Percentiles rank a stretch among this genome's conserved stretches.
phyloP scores from a whole-genome alignment of 805 yeast genomes.

The Komagataella pseudopastoris region DNA sequence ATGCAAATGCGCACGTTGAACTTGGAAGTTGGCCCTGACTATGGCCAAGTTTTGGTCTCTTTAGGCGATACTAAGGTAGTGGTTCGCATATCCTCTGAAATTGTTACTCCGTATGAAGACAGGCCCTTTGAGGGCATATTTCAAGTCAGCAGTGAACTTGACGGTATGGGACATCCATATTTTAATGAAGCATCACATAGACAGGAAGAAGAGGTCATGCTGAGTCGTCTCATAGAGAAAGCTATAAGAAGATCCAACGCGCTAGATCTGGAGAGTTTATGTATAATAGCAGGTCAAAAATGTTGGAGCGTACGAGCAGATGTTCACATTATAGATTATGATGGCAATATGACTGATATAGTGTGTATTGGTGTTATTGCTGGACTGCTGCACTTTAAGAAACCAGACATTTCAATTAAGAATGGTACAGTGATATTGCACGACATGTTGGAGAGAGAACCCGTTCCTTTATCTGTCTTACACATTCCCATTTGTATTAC shows the following conservation, averaged over 20 bases:
- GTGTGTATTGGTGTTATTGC: slow-evolving; percentile 85
- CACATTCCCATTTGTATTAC: slow-evolving; percentile 88
- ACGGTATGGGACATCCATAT: slow-evolving; percentile 81
- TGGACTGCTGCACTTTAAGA: slow-evolving; percentile 67
- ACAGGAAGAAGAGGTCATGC: slow-evolving; percentile 67
- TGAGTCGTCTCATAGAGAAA: slow-evolving; percentile 77
- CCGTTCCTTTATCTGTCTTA: slow-evolving; percentile 71
- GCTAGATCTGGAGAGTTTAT: slow-evolving; percentile 77
- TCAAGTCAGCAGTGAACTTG: slow-evolving; percentile 69
- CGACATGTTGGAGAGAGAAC: slow-evolving; percentile 66
- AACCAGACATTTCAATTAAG: slow-evolving; percentile 69
- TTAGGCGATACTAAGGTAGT: slow-evolving; percentile 68
- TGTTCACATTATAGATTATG: slow-evolving; percentile 76
- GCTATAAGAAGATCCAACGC: slow-evolving; percentile 87
- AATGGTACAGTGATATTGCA: slow-evolving; percentile 58
- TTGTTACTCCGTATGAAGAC: slow-evolving; percentile 73
- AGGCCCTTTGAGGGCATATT: slow-evolving; percentile 91
- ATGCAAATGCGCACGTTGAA: slow-evolving; percentile 52
- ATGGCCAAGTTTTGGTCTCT: slow-evolving; percentile 68
- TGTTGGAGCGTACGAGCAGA: slow-evolving; percentile 92
- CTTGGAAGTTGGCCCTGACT: slow-evolving; percentile 54
- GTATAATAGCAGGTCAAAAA: slow-evolving; percentile 81
- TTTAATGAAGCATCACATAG: slow-evolving; percentile 55
- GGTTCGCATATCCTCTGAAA: slow-evolving; percentile 62
- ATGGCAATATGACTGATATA: slow-evolving; percentile 87